These are phyloP conservation scores for Malassezia arunalokei DNA, from an alignment of 1,284 basidiomycete species.

Conservation along the genomic window DNA sequence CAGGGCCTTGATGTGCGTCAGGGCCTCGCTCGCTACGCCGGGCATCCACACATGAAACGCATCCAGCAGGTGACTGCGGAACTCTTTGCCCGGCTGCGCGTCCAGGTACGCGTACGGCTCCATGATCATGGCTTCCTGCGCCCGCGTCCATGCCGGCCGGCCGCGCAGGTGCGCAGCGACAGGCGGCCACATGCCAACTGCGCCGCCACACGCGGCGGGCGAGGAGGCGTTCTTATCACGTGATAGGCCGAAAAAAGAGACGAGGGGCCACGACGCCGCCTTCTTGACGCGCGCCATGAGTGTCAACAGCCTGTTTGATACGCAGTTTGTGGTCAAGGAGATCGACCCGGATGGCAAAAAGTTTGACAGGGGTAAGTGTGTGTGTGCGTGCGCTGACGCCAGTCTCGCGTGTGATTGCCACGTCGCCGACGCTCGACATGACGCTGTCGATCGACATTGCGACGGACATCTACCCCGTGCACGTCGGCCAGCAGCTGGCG, in stretches of 20 bases:
- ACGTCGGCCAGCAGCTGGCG: constrained; percentile 61
- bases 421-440: constrained; percentile 56
- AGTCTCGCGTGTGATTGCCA: constrained; percentile 36
- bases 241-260: background rate
- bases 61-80: constrained; percentile 73
- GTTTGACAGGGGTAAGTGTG: constrained; percentile 73
- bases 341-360: constrained; percentile 65
- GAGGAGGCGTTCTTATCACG: constrained; percentile 2
- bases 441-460: constrained; percentile 62
- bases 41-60: constrained; percentile 89
- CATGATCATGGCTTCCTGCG: constrained; percentile 48
- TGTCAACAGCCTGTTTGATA: constrained; percentile 42
- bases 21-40: constrained; percentile 58
- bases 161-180: no score
- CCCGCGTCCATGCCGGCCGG: constrained; percentile 35
- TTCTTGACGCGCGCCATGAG: constrained; percentile 20
- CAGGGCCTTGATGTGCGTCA: constrained; percentile 63
- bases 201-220: no score
- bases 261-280: no score
- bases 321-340: constrained; percentile 39
- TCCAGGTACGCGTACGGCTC: constrained; percentile 83
- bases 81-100: constrained; percentile 80
- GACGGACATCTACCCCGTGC: constrained; percentile 46
- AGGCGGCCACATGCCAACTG: constrained; percentile 33
- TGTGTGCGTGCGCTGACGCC: background rate